Percentiles rank a stretch among this genome's conserved stretches.
These are phyloP conservation scores for Leccinum truebloodii DNA, from an alignment of 768 basidiomycete species.

Conservation along the genomic window DNA sequence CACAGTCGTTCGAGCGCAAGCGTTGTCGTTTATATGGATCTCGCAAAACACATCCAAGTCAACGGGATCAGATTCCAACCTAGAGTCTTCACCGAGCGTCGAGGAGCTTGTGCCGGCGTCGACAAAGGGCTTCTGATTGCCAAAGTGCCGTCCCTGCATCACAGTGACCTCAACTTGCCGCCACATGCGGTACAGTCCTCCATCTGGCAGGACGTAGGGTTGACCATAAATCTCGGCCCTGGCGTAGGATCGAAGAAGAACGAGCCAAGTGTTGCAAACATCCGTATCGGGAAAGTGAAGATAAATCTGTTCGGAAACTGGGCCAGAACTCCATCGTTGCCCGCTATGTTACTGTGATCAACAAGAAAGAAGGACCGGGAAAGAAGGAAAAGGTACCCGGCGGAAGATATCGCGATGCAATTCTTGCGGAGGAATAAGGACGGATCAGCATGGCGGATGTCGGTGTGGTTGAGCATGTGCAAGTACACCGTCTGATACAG, in stretches of 20 bases:
- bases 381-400: slow-evolving; percentile 43
- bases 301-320: slow-evolving; percentile 66
- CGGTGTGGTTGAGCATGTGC: slow-evolving; percentile 74
- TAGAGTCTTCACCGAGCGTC: slow-evolving; percentile 35
- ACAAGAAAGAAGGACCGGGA: slow-evolving; percentile 6
- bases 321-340: slow-evolving; percentile 57
- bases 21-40: slow-evolving; percentile 63
- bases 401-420: slow-evolving; percentile 70
- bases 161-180: slow-evolving; percentile 75
- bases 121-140: slow-evolving; percentile 44
- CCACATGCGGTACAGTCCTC: slow-evolving; percentile 87
- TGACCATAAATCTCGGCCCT: slow-evolving; percentile 77
- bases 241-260: slow-evolving; percentile 79
- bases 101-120: slow-evolving; percentile 26
- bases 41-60: slow-evolving; percentile 80
- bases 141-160: slow-evolving; percentile 74
- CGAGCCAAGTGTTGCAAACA: slow-evolving; percentile 71
- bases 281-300: slow-evolving; percentile 69
- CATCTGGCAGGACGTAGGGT: slow-evolving; percentile 53
- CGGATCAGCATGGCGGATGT: slow-evolving; percentile 73
- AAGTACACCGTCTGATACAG: slow-evolving; percentile 74
- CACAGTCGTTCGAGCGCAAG: slow-evolving; percentile 76
- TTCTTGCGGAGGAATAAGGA: slow-evolving; percentile 78
- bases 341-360: slow-evolving; percentile 39
- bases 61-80: slow-evolving; percentile 48